Conservation (phyloP, 495 filamentous ascomycete genomes). For the Trichoderma virens region DNA sequence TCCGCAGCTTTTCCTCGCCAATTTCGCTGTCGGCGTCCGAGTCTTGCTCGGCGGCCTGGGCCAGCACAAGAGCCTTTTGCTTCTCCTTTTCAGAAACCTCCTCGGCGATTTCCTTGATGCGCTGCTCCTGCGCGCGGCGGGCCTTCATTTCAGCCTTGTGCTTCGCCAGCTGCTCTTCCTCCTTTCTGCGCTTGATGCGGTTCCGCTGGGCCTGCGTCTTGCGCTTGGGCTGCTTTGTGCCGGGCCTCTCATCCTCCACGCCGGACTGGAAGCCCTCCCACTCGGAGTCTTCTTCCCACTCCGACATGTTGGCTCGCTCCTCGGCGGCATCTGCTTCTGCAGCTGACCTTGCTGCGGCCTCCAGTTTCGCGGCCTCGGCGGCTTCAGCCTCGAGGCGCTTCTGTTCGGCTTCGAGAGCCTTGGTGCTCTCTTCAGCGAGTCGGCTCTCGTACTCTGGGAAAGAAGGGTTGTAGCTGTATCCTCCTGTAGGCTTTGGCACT, state of each 20-base stretch:
- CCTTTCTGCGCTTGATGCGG: slow-evolving; percentile 78
- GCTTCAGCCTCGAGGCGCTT: slow-evolving; percentile 62
- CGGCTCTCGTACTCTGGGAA: slow-evolving; percentile 78
- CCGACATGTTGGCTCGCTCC: slow-evolving; percentile 58
- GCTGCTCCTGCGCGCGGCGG: slow-evolving; percentile 57
- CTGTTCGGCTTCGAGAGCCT: slow-evolving; percentile 72
- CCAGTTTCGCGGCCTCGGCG: slow-evolving; percentile 47
- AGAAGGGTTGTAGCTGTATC: slow-evolving; percentile 83
- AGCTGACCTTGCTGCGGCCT: slow-evolving; percentile 46
- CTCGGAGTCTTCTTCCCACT: slow-evolving; percentile 75
- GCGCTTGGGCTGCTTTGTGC: slow-evolving; percentile 64
- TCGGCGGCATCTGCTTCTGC: slow-evolving; percentile 56
- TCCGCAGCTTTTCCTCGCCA: slow-evolving; percentile 59
- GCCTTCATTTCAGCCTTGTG: slow-evolving; percentile 65
- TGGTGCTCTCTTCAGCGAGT: slow-evolving; percentile 61
- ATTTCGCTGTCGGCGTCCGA: slow-evolving; percentile 36
- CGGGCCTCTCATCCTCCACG: slow-evolving; percentile 53
- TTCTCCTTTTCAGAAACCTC: slow-evolving; percentile 53
- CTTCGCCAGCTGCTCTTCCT: slow-evolving; percentile 63
- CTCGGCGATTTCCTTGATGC: slow-evolving; percentile 57
- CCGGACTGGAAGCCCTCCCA: slow-evolving; percentile 79
- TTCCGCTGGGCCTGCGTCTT: slow-evolving; percentile 85
- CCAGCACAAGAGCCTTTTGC: slow-evolving; percentile 28
- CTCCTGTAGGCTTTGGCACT: slow-evolving; percentile 69
- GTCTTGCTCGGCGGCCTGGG: slow-evolving; percentile 21